Base-by-base conservation (phyloP, 345 rosid genomes). In the Trapa incisa region DNA sequence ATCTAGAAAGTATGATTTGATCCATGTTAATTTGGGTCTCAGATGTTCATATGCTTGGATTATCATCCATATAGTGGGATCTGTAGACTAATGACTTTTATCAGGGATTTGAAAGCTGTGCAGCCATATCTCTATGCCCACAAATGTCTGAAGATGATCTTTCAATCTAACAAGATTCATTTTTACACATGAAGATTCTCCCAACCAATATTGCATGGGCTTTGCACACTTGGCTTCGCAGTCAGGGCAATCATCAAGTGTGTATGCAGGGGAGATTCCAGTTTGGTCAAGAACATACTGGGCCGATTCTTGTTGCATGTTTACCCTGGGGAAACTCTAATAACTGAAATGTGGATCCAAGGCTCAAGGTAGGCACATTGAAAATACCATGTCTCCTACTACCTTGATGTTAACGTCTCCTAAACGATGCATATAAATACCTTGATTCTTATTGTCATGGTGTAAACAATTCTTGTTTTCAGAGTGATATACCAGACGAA, bases 301-400 rank as follows among this genome's bases (percentile, higher is more conserved):
- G 93, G 89, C 37, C 72, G 91, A 54, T 91, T 94, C 82, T 93
- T 94, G 68, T 61, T 81, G 16, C 91, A 82, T 37, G 96, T 87
- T 67, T 87, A 86, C 73, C 97, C 97, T 10, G 90, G 90, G 5
- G 97, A 91, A 75, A 87, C 93, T 45, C 79, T 87, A 73, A 72
- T 84, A n/a, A 91, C 96, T 0, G 91, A 87, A 65, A 89, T 89
- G 93, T 94, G 97, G 99, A 81, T 89, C 43, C 75, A 87, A 68
- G 89, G 87, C 71, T 73, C 70, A 69, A 87, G 97, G 99, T 91
- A 73, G 15, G 63, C 13, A 54, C 1, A 7, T 5, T 22, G 48
- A 2, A 8, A 41, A 10, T 58, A 8, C 48, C 13, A 6, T 6
- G 33, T 35, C 3, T 58, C 63, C 63, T 2, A 32, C 38, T 11